Conservation (phyloP, 2,329 filamentous ascomycete species). For the Alternaria sp. region DNA sequence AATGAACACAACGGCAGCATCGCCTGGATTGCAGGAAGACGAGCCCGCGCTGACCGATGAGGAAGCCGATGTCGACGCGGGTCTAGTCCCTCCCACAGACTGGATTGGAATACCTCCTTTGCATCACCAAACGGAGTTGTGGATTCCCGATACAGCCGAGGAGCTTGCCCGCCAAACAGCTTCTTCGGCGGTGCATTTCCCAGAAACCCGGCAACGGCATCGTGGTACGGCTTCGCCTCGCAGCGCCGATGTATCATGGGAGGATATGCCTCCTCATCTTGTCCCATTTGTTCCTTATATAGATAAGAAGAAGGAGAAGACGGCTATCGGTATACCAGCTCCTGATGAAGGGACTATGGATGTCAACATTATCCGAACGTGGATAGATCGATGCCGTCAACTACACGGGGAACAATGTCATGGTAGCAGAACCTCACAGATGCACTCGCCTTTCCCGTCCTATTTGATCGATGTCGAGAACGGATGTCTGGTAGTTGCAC, state of each 20-base stretch:
- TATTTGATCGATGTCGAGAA: slow-evolving; percentile 13
- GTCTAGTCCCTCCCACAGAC: not conserved
- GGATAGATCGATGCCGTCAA: not conserved
- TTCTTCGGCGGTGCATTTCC: not conserved
- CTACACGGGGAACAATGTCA: not conserved
- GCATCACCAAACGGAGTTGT: not conserved
- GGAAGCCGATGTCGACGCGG: too few relatives aligned
- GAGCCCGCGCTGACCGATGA: not conserved
- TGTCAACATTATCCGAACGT: not conserved
- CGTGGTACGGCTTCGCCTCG: not conserved
- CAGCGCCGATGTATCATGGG: not conserved
- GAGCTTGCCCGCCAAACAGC: not conserved
- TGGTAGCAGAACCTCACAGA: not conserved
- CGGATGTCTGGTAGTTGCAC: slow-evolving; percentile 5
- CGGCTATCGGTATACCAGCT: not conserved
- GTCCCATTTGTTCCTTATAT: not conserved
- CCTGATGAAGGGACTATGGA: not conserved
- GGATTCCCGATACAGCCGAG: not conserved
- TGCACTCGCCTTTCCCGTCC: not conserved
- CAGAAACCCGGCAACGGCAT: not conserved
- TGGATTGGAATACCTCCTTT: not conserved
- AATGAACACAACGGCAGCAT: not conserved
- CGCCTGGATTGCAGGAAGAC: not conserved
- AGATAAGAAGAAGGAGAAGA: not conserved
- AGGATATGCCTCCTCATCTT: not conserved